A percentile compares a stretch with the other conserved stretches of the same genome.
Evolutionary conservation across 2,329 filamentous ascomycete genomes (phyloP).

Genomic region (Pseudogymnoascus sp.): DNA sequence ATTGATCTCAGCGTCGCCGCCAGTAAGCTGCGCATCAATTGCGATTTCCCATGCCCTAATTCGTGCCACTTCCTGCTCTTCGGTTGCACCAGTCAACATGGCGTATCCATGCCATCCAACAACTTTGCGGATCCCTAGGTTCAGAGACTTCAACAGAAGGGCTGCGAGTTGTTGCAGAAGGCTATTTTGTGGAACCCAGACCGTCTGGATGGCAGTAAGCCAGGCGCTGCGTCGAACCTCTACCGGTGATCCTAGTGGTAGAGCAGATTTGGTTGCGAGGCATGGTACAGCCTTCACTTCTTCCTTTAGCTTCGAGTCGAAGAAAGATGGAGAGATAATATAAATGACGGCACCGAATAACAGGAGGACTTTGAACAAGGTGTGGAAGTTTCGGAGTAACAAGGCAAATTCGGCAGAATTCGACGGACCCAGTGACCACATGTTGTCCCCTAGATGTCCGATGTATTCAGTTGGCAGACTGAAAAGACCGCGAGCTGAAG

Average conservation of each 20-base stretch:
- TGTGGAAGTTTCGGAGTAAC: slow-evolving; percentile 38
- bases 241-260: slow-evolving; percentile 72
- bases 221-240: slow-evolving; percentile 82
- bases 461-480: slow-evolving; percentile 57
- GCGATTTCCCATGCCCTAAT: slow-evolving; percentile 92
- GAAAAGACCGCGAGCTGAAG: slow-evolving; percentile 55
- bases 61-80: slow-evolving; percentile 77
- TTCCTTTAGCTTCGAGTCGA: slow-evolving; percentile 29
- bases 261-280: slow-evolving; percentile 45
- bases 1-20: slow-evolving; percentile 83
- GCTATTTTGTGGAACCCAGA: slow-evolving; percentile 82
- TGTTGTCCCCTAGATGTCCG: slow-evolving; percentile 40
- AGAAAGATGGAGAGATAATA: slow-evolving; percentile 48
- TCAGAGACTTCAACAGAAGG: slow-evolving; percentile 69
- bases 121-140: slow-evolving; percentile 70
- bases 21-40: slow-evolving; percentile 84
- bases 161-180: slow-evolving; percentile 84
- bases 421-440: slow-evolving; percentile 34
- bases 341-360: slow-evolving; percentile 48
- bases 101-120: slow-evolving; percentile 74
- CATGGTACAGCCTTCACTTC: slow-evolving; percentile 45
- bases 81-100: slow-evolving; percentile 68
- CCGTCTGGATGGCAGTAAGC: slow-evolving; percentile 86
- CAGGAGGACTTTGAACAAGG: slow-evolving; percentile 46
- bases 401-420: slow-evolving; percentile 47